These are phyloP conservation scores for Orychophragmus violaceus DNA, from an alignment of 345 rosid genomes.

Conservation along the genomic window DNA sequence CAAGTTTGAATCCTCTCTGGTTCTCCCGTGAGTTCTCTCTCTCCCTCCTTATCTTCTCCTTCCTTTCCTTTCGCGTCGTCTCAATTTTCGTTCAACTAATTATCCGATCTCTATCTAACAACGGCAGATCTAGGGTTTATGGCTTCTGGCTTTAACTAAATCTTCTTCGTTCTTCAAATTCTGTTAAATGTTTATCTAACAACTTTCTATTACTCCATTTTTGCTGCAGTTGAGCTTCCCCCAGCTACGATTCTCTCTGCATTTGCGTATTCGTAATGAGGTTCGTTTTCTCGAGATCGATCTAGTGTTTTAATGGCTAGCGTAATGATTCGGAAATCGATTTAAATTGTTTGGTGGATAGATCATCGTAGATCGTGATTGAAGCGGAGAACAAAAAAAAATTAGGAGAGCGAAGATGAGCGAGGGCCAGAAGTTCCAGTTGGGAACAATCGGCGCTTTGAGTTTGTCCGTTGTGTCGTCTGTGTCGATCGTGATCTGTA, in stretches of 20 bases:
- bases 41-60: not conserved
- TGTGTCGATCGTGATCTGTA: conserved; percentile 96
- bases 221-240: conserved; percentile 25
- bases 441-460: conserved; percentile 93
- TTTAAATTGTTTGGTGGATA: not conserved
- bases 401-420: conserved; percentile 48
- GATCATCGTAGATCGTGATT: conserved; percentile 50
- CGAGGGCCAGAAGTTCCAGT: conserved; percentile 83
- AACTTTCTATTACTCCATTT: conserved; percentile 2
- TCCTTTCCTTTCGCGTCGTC: conserved; percentile 6
- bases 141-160: conserved; percentile 12
- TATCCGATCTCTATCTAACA: not conserved
- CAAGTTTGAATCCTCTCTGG: conserved; percentile 11
- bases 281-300: conserved; percentile 24
- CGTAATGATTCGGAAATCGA: not conserved
- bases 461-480: conserved; percentile 91
- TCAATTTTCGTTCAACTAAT: no score
- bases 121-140: conserved; percentile 50
- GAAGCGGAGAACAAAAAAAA: conserved; percentile 15
- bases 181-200: not conserved
- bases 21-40: conserved; percentile 20
- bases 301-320: not conserved
- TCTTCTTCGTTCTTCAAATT: not conserved
- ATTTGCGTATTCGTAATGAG: conserved; percentile 23
- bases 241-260: conserved; percentile 20